phyloP scores from a whole-genome alignment of 768 basidiomycete species.

The Scleroderma bovista region DNA sequence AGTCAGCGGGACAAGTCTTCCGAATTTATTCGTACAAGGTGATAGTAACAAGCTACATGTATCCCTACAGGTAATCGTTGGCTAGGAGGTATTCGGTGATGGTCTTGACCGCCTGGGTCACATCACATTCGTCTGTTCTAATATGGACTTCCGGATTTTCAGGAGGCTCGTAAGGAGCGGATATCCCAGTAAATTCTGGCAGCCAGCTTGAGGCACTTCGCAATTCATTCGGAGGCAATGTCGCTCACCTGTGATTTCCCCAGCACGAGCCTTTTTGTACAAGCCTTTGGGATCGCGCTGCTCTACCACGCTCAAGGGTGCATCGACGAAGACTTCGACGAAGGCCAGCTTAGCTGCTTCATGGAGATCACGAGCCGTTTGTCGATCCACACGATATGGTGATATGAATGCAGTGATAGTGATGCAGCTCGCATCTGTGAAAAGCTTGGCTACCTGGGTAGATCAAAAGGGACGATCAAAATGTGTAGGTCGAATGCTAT shows the following conservation, averaged over 20 bases:
- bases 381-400: constrained; percentile 87
- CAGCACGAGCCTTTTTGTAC: constrained; percentile 93
- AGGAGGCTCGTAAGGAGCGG: constrained; percentile 94
- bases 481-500: neutral
- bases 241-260: constrained; percentile 84
- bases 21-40: no score
- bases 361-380: constrained; percentile 78
- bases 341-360: constrained; percentile 69
- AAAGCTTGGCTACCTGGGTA: constrained; percentile 83
- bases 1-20: no score
- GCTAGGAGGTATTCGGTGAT: constrained; percentile 76
- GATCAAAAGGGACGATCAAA: constrained; percentile 6
- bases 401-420: constrained; percentile 97
- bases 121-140: constrained; percentile 74
- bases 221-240: neutral
- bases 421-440: constrained; percentile 82
- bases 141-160: constrained; percentile 85
- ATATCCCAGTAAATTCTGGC: constrained; percentile 97
- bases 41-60: no score
- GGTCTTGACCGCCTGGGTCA: constrained; percentile 68
- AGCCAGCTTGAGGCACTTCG: constrained; percentile 3
- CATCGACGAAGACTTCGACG: constrained; percentile 93
- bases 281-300: constrained; percentile 94
- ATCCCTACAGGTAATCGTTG: constrained; percentile 57
- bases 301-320: constrained; percentile 83